A percentile compares a stretch with the other conserved stretches of the same genome.
phyloP scores from a whole-genome alignment of 441 rosid genomes.

The Eutrema salsugineum region DNA sequence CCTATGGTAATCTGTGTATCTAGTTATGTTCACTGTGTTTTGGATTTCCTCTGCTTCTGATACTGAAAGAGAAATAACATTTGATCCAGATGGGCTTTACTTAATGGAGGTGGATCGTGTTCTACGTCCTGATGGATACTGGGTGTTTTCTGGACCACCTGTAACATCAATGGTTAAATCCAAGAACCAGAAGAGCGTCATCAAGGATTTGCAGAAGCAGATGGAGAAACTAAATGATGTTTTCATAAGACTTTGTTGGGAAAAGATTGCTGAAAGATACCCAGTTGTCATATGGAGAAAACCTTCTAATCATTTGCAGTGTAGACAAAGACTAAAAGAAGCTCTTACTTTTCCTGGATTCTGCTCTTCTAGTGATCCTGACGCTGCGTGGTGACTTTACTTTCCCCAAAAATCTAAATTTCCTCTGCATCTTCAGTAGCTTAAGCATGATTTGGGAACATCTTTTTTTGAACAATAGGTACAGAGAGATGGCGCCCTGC shows the following conservation, averaged over 20 bases:
- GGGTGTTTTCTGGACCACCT: slow-evolving; percentile 70
- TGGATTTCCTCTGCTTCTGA: background rate
- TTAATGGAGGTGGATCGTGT: slow-evolving; percentile 67
- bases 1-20: slow-evolving; percentile 37
- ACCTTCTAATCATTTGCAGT: slow-evolving; percentile 53
- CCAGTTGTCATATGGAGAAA: slow-evolving; percentile 60
- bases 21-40: background rate
- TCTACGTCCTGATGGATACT: slow-evolving; percentile 62
- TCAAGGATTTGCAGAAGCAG: slow-evolving; percentile 43
- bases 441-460: background rate
- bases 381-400: slow-evolving; percentile 51
- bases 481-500: slow-evolving; percentile 50
- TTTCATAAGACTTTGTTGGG: slow-evolving; percentile 60
- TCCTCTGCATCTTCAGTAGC: background rate
- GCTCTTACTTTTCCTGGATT: slow-evolving; percentile 35
- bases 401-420: background rate
- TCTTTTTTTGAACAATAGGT: slow-evolving; percentile 35
- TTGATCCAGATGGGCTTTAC: slow-evolving; percentile 52
- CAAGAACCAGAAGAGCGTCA: slow-evolving; percentile 42
- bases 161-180: slow-evolving; percentile 42
- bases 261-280: slow-evolving; percentile 51
- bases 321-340: slow-evolving; percentile 34
- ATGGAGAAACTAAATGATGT: slow-evolving; percentile 49
- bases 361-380: slow-evolving; percentile 40
- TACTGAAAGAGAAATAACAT: slow-evolving; percentile 21